Base-by-base conservation (phyloP, 1,284 basidiomycete genomes). In the Sporisorium scitamineum region DNA sequence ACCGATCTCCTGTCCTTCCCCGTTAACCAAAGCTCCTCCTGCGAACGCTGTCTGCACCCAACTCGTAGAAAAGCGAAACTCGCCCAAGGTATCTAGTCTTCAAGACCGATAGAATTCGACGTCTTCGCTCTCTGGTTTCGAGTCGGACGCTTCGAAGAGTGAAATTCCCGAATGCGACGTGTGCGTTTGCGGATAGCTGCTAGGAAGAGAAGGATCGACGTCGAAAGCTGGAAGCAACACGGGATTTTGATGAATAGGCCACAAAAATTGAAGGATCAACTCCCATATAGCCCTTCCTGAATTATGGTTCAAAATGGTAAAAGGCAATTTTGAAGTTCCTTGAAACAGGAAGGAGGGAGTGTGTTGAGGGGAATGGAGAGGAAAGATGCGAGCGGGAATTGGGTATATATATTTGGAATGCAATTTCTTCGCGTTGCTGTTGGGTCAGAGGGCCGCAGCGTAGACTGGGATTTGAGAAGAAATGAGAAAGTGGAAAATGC, bases 271-370 rank as follows among this genome's bases (percentile, higher is more conserved):
- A 54, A 44, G 18, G 51, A 58, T 61, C 74, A 76, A 76, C 74
- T 76, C 74, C 74, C 74, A 39, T 76, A 39, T 63, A 34, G 61
- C 65, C 69, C 74, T 69, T 76, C 66, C 69, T 63, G 68, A 63
- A 57, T 76, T 76, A 76, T 76, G 74, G 74, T 76, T 76, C 74
- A 76, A 76, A 76, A 76, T 76, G 74, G 74, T 76, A 76, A 76
- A 76, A 76, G 73, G 64, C 68, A 76, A 70, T 76, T 76, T 75
- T 75, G 67, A 75, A 75, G 72, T 75, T 60, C 72, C 67, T 75
- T 75, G 72, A 75, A 66, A 59, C 75, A 65, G 66, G 66, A 77
- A 70, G 75, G 75, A 77, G 75, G 66, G 67, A 77, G 75, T 67
- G 75, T 48, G 57, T 42, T 56, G 48, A 39, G 18, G 61, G 18